Percentiles rank a stretch among this genome's conserved stretches.
phyloP scores from a whole-genome alignment of 768 basidiomycete species.

The Boletus reticuloceps region DNA sequence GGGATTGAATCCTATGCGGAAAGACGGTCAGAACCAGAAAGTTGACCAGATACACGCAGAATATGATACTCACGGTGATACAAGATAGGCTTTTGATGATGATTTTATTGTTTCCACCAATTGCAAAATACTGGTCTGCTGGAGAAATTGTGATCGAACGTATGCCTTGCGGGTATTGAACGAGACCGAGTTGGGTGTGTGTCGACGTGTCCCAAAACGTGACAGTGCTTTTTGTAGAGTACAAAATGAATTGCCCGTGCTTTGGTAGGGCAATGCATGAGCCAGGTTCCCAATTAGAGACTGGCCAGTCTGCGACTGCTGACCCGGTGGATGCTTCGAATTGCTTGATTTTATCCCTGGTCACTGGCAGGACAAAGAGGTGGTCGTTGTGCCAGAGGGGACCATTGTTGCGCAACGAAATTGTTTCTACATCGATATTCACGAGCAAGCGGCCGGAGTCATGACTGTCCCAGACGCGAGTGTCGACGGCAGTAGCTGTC shows the following conservation, averaged over 20 bases:
- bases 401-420: background rate
- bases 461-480: background rate
- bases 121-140: background rate
- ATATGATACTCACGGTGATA: background rate
- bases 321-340: background rate
- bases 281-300: background rate
- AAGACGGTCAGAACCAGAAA: background rate
- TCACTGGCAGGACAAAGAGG: background rate
- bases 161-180: background rate
- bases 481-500: background rate
- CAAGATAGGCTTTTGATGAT: background rate
- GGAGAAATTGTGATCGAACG: background rate
- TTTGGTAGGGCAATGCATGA: background rate
- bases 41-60: no score
- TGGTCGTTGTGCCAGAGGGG: conserved; percentile 3
- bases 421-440: background rate
- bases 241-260: background rate
- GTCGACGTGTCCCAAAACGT: background rate
- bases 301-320: background rate
- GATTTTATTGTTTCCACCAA: background rate
- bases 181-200: background rate
- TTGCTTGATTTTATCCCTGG: background rate
- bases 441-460: background rate
- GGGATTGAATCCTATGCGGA: background rate
- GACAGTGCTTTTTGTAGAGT: background rate